Base-by-base conservation (phyloP, 495 filamentous ascomycete species). In the Penicillium daleae region DNA sequence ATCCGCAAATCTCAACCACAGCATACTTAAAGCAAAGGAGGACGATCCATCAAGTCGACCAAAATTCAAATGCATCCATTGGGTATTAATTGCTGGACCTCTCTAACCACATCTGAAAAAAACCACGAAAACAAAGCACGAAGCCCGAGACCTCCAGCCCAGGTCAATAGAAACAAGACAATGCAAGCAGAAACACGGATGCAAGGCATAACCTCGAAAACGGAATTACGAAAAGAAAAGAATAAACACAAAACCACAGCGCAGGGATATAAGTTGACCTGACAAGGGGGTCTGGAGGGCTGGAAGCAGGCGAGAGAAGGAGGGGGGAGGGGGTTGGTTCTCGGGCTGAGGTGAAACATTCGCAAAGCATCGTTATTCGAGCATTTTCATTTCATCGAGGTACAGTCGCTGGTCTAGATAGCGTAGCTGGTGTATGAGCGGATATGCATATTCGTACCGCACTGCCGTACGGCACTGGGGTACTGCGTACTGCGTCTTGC, bases 231-330 rank as follows among this genome's bases (percentile, higher is more conserved):
- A 50, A 26, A 50, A 31, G 46, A 50, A 26, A 50, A 31, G 24
- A 29, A 50, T 26, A 50, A 48, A 26, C 9, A 29, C 17, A 27
- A 50, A 50, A 8, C 8, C 1, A 29, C 5, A 65, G 60, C 35
- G 55, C 60, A 31, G 54, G 69, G 64, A 72, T 72, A 72, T 72
- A 69, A 60, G 46, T 51, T 4, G 63, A 65, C 67, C 62, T 58
- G 57, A 54, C 40, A 50, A 54, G 51, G 56, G 49, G 51, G 60
- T 29, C 51, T 19, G 21, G 37, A 56, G 32, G 21, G 29, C 29
- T 31, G 4, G 29, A 31, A 31, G 7, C 29, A 31, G 29, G 29
- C n/a, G n/a, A n/a, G n/a, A n/a, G 29, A 31, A 31, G 3, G 4
- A 7, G 29, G 29, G 29, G 3, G 4, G 29, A 7, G 29, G 29